Evolutionary conservation across 1,139 yeast species (phyloP).

Genomic region (Yamadazyma oceani): DNA sequence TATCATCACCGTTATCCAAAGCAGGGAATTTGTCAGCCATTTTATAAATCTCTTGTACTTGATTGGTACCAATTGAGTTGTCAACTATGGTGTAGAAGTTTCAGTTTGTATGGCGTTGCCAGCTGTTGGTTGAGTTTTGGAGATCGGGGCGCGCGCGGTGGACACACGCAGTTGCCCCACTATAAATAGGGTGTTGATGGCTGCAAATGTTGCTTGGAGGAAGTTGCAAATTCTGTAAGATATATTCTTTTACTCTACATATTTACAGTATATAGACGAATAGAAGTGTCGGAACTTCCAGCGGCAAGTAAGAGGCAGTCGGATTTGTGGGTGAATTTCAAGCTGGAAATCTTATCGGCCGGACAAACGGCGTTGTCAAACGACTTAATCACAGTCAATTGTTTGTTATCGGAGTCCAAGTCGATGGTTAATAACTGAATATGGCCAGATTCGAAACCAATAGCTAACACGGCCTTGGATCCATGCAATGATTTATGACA

Average conservation of each 20-base stretch:
- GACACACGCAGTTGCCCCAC: no score
- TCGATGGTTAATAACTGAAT: constrained; percentile 24
- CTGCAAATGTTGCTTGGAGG: no score
- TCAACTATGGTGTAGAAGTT: no score
- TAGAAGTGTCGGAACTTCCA: constrained; percentile 70
- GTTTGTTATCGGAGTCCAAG: constrained; percentile 26
- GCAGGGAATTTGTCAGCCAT: constrained; percentile 92
- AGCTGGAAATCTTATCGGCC: constrained; percentile 56
- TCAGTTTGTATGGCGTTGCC: no score
- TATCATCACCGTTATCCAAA: constrained; percentile 54
- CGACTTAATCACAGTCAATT: constrained; percentile 27
- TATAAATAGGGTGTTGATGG: no score
- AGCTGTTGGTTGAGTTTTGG: no score
- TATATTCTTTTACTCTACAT: no score
- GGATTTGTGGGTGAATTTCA: constrained; percentile 50
- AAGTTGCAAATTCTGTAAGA: no score
- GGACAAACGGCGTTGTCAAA: constrained; percentile 50
- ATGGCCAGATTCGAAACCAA: constrained; percentile 70
- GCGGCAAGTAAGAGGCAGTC: constrained; percentile 49
- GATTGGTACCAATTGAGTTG: background rate
- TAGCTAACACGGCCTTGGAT: constrained; percentile 45
- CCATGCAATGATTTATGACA: constrained; percentile 32
- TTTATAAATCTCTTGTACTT: constrained; percentile 6
- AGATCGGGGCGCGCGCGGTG: no score
- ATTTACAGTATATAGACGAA: constrained; percentile 51